Base-by-base conservation (phyloP, 352 stramenopile genomes). In the Globisporangium orthogonon region DNA sequence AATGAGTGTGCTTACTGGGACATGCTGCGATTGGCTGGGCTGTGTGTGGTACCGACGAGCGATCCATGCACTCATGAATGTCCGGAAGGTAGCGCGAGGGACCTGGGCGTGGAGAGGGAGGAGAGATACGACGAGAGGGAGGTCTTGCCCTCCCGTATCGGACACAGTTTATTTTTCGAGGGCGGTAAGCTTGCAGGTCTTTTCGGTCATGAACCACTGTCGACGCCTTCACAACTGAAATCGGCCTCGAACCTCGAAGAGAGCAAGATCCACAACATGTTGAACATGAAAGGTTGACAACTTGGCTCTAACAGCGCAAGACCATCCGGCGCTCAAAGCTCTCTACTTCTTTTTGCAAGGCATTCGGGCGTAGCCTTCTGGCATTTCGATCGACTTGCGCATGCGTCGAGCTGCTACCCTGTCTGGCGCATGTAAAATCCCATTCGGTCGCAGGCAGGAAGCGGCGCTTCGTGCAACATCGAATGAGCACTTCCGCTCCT, bases 251-350 rank as follows among this genome's bases (percentile, higher is more conserved):
- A 60, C 37, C 40, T 71, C 28, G 14, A 55, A 6, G 54, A 50
- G 45, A 45, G 66, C 31, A 61, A 70, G 40, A 50, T 70, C 17
- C 61, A 58, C 54, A 70, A 70, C 54, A 62, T 53, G 17, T 66
- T 59, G 7, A 18, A 66, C 3, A 41, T 58, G 14, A 39, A 52
- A 23, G 23, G 23, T 23, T 23, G 23, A 23, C 23, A 23, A 23
- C 23, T 23, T 23, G 23, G 23, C 23, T 23, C 23, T 23, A 23
- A 23, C 23, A 59, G 31, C 40, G 11, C 1, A 15, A 14, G 41
- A 37, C 29, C 7, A 44, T 23, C 23, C 23, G 23, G 23, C 23
- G 23, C 23, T 23, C 23, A 23, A 23, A 23, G 23, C 23, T 23
- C 23, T 23, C 23, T 23, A 47, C 17, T 11, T 17, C 17, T n/a